phyloP scores from a whole-genome alignment of 345 rosid species.

The Passiflora organensis region DNA sequence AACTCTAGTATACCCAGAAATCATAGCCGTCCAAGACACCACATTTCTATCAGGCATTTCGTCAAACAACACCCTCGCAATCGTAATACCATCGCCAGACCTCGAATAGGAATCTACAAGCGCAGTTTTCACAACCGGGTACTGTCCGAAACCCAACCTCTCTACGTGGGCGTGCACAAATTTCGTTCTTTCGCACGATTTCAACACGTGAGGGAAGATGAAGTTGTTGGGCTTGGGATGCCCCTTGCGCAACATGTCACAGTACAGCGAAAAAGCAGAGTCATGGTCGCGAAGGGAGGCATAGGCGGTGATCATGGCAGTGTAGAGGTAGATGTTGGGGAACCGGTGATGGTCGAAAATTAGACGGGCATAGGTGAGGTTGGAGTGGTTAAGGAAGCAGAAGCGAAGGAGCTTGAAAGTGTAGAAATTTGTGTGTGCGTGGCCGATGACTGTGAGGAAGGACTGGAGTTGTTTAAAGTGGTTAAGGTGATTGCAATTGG shows the following conservation, averaged over 20 bases:
- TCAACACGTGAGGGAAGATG: conserved; percentile 68
- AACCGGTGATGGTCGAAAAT: conserved; percentile 45
- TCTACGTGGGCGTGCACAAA: conserved; percentile 54
- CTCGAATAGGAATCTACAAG: conserved; percentile 64
- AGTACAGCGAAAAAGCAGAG: conserved; percentile 47
- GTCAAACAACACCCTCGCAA: conserved; percentile 61
- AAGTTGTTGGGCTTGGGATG: conserved; percentile 60
- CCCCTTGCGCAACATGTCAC: conserved; percentile 47
- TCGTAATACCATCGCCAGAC: conserved; percentile 26
- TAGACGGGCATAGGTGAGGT: conserved; percentile 55
- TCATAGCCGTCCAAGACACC: conserved; percentile 85
- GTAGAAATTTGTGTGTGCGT: conserved; percentile 53
- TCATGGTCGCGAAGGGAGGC: conserved; percentile 39
- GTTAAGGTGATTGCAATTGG: conserved; percentile 44
- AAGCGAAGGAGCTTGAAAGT: conserved; percentile 73
- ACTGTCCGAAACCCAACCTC: conserved; percentile 47
- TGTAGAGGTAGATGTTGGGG: conserved; percentile 62
- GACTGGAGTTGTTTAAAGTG: conserved; percentile 79
- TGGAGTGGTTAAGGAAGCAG: conserved; percentile 49
- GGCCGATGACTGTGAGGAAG: conserved; percentile 47
- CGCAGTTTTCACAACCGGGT: conserved; percentile 75
- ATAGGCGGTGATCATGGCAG: conserved; percentile 71
- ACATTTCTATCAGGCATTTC: conserved; percentile 64
- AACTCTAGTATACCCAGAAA: conserved; percentile 56
- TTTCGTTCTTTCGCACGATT: conserved; percentile 42